Percentiles rank a stretch among this genome's conserved stretches.
phyloP scores from a whole-genome alignment of 2,329 filamentous ascomycete species.

The Cytospora leucostoma region DNA sequence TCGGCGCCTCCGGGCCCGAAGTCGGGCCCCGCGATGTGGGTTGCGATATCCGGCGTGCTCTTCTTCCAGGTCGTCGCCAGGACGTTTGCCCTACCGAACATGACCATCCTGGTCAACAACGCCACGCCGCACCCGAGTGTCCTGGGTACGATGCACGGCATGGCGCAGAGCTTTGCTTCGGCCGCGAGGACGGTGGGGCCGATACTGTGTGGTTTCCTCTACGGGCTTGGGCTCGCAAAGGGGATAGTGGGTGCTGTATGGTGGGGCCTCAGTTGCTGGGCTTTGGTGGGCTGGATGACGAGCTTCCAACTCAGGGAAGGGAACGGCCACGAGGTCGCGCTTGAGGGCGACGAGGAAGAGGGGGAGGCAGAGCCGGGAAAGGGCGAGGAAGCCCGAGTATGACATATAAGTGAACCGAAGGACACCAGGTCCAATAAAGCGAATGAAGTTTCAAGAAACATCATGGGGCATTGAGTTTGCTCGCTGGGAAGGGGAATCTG shows the following conservation, averaged over 20 bases:
- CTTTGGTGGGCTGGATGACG: slow-evolving; percentile 49
- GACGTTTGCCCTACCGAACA: slow-evolving; percentile 59
- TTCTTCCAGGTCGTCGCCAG: slow-evolving; percentile 66
- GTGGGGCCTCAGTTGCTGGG: slow-evolving; percentile 56
- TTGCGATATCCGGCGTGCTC: slow-evolving; percentile 63
- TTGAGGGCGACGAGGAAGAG: slow-evolving; percentile 61
- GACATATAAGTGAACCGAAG: not conserved
- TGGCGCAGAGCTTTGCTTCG: slow-evolving; percentile 60
- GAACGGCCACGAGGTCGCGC: slow-evolving; percentile 64
- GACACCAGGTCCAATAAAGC: too few relatives aligned
- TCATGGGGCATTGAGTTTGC: too few relatives aligned
- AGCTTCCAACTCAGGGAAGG: slow-evolving; percentile 62
- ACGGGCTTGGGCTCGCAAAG: slow-evolving; percentile 57
- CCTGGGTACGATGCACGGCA: slow-evolving; percentile 49
- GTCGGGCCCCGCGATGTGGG: slow-evolving; percentile 62
- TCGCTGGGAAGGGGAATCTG: too few relatives aligned
- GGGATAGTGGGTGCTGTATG: slow-evolving; percentile 61
- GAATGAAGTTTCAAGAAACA: not conserved
- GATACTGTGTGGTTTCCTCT: slow-evolving; percentile 60
- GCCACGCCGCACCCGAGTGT: slow-evolving; percentile 51
- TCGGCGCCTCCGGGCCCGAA: slow-evolving; percentile 48
- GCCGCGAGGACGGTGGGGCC: slow-evolving; percentile 62
- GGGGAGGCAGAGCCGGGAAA: slow-evolving; percentile 31
- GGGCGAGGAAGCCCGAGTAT: not conserved
- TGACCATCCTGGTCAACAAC: slow-evolving; percentile 51